Evolutionary conservation across 805 yeast genomes (phyloP), one percentile per base, ranked within the genome.

Genomic region (Candida wancherniae): DNA sequence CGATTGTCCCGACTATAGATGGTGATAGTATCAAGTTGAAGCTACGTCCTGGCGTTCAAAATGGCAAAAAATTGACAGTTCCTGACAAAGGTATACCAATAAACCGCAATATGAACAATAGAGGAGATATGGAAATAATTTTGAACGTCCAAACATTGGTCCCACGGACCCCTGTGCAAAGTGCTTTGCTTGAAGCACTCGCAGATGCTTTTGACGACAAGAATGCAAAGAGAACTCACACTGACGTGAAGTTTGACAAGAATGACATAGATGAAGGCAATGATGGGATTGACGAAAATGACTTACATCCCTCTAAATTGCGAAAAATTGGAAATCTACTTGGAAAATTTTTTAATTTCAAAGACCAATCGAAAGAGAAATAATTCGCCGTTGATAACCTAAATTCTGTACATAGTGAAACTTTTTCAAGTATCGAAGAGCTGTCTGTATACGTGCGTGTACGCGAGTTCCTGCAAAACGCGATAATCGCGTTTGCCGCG

Each of bases 71-170:
- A 14, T 73, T 88, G 29, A 78, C 83, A 9, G 76, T 92, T 31
- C 84, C 95, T 4, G 86, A 79, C 26, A 78, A 78, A 59, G 99
- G 99, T 38, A 83, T 87, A 38, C 97, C 97, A 26, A 65, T 67
- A 22, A 64, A 70, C 24, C 46, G 70, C 27, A 58, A 70, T 31
- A 61, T 74, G 15, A 60, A 58, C 24, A 65, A 68, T 37, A 73
- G 92, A 51, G 99, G 97, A 29, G 84, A 82, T 48, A 67, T 88
- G 73, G 79, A 75, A 46, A 84, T 92, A 11, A 66, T 75, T 9
- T 70, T 87, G 44, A 75, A 76, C 29, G 82, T 92, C 11, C 73
- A 75, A 47, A 76, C 87, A 4, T 63, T 79, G 45, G 73, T 77
- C 35, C 94, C 97, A 2, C 71, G 72, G 33, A 80, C 84, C 15